These are phyloP conservation scores for Tulasnella sp. DNA, from an alignment of 768 basidiomycete genomes.

Conservation along the genomic window DNA sequence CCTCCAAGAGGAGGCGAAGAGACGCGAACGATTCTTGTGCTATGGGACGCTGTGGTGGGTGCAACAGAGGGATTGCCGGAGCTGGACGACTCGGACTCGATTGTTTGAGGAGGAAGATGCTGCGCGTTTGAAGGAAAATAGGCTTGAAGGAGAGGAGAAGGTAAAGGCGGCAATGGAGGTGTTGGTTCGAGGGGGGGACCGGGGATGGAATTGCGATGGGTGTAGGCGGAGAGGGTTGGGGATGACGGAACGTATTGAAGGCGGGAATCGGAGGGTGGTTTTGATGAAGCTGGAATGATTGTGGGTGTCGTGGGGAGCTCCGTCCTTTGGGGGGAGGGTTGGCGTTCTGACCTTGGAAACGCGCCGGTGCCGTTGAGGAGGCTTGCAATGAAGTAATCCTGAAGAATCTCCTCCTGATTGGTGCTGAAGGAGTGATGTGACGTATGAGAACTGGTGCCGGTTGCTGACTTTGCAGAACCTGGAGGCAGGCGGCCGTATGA, in stretches of 20 bases:
- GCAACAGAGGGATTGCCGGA: slow-evolving; percentile 10
- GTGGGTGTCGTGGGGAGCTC: slow-evolving; percentile 1
- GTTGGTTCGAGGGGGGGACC: slow-evolving; percentile 36
- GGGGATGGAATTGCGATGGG: slow-evolving; percentile 36
- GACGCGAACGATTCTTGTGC: slow-evolving; percentile 14
- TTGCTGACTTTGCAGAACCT: neutral
- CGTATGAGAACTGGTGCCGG: neutral
- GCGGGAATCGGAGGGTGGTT: neutral
- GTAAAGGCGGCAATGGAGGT: slow-evolving; percentile 36
- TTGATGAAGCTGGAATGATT: neutral
- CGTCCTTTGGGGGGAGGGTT: slow-evolving; percentile 8
- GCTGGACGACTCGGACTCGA: slow-evolving; percentile 8
- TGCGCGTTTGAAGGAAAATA: slow-evolving; percentile 12
- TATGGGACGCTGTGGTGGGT: slow-evolving; percentile 1
- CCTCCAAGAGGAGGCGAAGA: neutral
- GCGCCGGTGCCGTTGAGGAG: slow-evolving; percentile 13
- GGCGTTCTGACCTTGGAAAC: neutral
- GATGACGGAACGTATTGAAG: slow-evolving; percentile 11
- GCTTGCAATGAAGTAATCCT: slow-evolving; percentile 20
- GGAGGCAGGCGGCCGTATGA: neutral
- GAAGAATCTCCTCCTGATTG: slow-evolving; percentile 22
- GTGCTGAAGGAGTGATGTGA: slow-evolving; percentile 16
- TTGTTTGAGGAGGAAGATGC: neutral
- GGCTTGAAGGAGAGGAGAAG: slow-evolving; percentile 32
- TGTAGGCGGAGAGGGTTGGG: slow-evolving; percentile 32